A percentile compares a stretch with the other conserved stretches of the same genome.
Conservation (phyloP, 306 rosid genomes). For the Quillaja saponaria region DNA sequence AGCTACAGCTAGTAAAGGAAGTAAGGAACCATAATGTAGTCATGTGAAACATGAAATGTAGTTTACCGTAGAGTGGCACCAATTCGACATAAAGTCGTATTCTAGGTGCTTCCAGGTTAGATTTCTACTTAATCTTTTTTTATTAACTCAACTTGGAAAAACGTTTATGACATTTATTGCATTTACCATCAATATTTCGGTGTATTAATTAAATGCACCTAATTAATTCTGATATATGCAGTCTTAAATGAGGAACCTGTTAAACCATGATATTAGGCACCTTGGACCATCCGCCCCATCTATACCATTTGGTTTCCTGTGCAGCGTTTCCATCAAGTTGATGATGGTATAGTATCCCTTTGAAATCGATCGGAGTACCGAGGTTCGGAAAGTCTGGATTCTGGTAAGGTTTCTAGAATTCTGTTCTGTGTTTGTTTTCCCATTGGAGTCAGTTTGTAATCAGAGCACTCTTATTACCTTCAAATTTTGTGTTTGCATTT, state of each 20-base stretch:
- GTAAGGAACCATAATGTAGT: no score
- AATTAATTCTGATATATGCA: neutral
- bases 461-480: neutral
- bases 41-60: neutral
- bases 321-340: no score
- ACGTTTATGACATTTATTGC: neutral
- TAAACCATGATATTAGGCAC: no score
- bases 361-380: neutral
- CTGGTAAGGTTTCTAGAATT: conserved; percentile 1
- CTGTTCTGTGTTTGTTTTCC: neutral
- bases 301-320: no score
- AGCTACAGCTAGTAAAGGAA: neutral
- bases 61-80: no score
- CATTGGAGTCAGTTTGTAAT: neutral
- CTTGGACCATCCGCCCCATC: neutral
- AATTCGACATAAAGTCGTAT: no score
- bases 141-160: neutral
- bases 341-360: no score
- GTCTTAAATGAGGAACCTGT: no score
- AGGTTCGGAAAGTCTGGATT: neutral
- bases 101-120: neutral
- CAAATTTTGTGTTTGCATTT: neutral
- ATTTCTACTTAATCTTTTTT: neutral
- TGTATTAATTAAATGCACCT: neutral
- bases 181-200: neutral